These are phyloP conservation scores for Penicillium fimorum DNA, from an alignment of 495 filamentous ascomycete genomes.

Conservation along the genomic window DNA sequence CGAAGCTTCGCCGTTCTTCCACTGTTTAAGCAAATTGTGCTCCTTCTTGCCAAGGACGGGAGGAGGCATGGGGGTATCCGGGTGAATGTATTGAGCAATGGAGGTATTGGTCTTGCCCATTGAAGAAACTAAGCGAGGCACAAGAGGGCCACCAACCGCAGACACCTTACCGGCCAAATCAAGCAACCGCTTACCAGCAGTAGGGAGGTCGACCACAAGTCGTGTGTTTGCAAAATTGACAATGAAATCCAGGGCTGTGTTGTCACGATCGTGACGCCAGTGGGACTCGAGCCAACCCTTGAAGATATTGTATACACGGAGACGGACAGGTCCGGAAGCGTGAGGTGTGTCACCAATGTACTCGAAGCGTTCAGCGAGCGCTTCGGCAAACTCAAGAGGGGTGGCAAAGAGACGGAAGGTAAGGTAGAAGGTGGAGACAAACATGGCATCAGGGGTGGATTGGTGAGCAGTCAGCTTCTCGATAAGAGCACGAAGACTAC, in stretches of 20 bases:
- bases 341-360: slow-evolving; percentile 77
- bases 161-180: slow-evolving; percentile 84
- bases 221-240: slow-evolving; percentile 72
- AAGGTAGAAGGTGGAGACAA: slow-evolving; percentile 93
- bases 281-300: slow-evolving; percentile 97
- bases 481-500: slow-evolving; percentile 85
- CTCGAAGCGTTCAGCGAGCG: slow-evolving; percentile 85
- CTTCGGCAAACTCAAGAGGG: slow-evolving; percentile 72
- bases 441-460: slow-evolving; percentile 87
- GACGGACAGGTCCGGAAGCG: slow-evolving; percentile 73
- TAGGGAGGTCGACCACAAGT: slow-evolving; percentile 64
- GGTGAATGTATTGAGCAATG: slow-evolving; percentile 62
- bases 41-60: slow-evolving; percentile 75
- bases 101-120: slow-evolving; percentile 85
- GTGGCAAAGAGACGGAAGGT: slow-evolving; percentile 95
- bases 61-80: slow-evolving; percentile 67
- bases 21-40: slow-evolving; percentile 64
- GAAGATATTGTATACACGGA: slow-evolving; percentile 93
- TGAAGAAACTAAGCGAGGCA: slow-evolving; percentile 83
- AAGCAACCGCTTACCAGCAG: slow-evolving; percentile 72
- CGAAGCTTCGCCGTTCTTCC: slow-evolving; percentile 65
- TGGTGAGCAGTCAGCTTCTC: slow-evolving; percentile 93
- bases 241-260: slow-evolving; percentile 70
- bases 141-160: slow-evolving; percentile 66
- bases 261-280: slow-evolving; percentile 82